Base-by-base conservation (phyloP, 2,329 filamentous ascomycete species). In the Capronia americana region DNA sequence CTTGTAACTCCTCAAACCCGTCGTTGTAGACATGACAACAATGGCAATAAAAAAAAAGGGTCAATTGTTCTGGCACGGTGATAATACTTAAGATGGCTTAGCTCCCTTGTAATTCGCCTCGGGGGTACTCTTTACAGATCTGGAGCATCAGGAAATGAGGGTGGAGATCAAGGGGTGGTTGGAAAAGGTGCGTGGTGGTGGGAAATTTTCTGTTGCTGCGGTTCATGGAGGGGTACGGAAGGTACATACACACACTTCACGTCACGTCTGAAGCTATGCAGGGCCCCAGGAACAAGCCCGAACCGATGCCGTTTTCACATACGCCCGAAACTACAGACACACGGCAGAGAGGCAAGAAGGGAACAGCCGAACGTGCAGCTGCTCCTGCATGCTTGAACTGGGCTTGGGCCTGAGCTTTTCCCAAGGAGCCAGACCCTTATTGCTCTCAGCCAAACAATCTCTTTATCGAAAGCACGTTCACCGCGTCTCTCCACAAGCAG, bases 381-480 rank as follows among this genome's bases (percentile, higher is more conserved):
- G 48, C 20, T 51, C 14, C 20, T 23, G 24, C 48, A 51, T 51
- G 48, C 38, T 44, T 44, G 38, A n/a, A 44, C 38, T 7, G 17
- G 38, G 14, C 38, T 41, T 41, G 38, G 38, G 38, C 38, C n/a
- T 41, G 14, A 17, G 38, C 38, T 6, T 41, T 41, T 41, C 2
- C 38, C 38, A 41, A n/a, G 20, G 20, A 11, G 48, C 48, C 48
- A 51, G 48, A 51, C 48, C 48, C 48, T 51, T 3, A 12, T 26
- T 5, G 8, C 20, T 51, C 26, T 26, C 48, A 51, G 48, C 48
- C 48, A 51, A 51, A 51, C 48, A 51, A 11, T 26, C 34, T 20
- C 30, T 24, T 57, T 6, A 38, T 17, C 30, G 26, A 32, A 26
- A 54, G 51, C 64, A 66, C 64, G 64, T 66, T 66, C 56, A 41